Evolutionary conservation across 768 basidiomycete genomes (phyloP), one percentile per base, ranked within the genome.

Genomic region (Clavulina sp.): DNA sequence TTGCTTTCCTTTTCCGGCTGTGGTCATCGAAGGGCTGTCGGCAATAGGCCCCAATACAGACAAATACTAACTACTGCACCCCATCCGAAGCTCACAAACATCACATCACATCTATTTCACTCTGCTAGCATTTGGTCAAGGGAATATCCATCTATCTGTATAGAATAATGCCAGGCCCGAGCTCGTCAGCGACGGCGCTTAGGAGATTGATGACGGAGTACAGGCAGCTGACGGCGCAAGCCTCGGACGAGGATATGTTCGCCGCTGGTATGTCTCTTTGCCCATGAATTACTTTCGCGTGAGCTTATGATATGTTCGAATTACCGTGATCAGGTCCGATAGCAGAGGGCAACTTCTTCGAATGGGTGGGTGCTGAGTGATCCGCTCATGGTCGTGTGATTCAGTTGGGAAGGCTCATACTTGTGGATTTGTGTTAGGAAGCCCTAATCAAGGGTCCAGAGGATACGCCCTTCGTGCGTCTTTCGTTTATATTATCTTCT

Each of bases 241-340:
- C 84, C 57, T 80, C 85, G 16, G 84, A 86, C 4, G 92, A 96
- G 65, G 84, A 81, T 51, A 95, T 96, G 89, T 95, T 95, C 63
- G 93, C 91, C 47, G 91, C 92, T 54, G 87, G 71, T 69, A 52
- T 31, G 82, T 75, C 56, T n/a, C n/a, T n/a, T n/a, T n/a, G n/a
- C 53, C 64, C 50, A 34, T 38, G 18, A 30, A 21, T 31, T n/a
- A n/a, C 21, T 13, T 28, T 46, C 16, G 43, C 26, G 9, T 46
- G 43, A 9, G 13, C 26, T 13, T 9, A 1, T 46, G 26, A 13
- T 16, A 9, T 1, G 16, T 13, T 28, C 26, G 9, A 28, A 9
- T 28, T 26, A 24, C 30, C 23, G 46, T 50, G 4, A 41, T 57
- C 61, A 83, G 89, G 89, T 1, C 89, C 89, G 34, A 72, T 92